Conservation (phyloP, 1,284 basidiomycete genomes). For the Anthracocystis walkeri region DNA sequence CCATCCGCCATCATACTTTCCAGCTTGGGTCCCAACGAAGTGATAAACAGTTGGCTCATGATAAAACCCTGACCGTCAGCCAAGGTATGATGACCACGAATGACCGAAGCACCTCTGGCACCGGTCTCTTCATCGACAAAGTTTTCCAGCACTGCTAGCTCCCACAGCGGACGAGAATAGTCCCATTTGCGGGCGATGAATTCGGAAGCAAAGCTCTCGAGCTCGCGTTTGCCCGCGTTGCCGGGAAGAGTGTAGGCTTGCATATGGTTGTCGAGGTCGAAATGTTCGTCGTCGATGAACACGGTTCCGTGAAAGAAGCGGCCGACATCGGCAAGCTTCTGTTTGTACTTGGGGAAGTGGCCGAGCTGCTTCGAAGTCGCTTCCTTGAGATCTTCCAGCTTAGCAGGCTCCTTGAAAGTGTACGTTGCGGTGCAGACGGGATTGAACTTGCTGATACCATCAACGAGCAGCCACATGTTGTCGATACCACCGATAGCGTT, state of each 20-base stretch:
- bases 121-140: conserved; percentile 50
- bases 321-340: conserved; percentile 52
- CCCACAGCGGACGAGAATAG: conserved; percentile 62
- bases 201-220: conserved; percentile 56
- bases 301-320: conserved; percentile 57
- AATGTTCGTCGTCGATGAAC: conserved; percentile 56
- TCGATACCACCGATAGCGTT: conserved; percentile 55
- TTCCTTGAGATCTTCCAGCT: conserved; percentile 35
- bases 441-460: conserved; percentile 56
- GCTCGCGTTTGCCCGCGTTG: conserved; percentile 55
- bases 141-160: conserved; percentile 54
- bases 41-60: conserved; percentile 60
- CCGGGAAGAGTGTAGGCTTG: conserved; percentile 38
- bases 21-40: conserved; percentile 62
- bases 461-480: conserved; percentile 60
- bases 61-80: conserved; percentile 67
- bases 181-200: conserved; percentile 64
- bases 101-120: conserved; percentile 55
- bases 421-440: conserved; percentile 64
- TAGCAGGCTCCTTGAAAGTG: conserved; percentile 48
- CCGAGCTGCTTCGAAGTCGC: conserved; percentile 44
- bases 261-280: conserved; percentile 48
- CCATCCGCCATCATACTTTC: conserved; percentile 59
- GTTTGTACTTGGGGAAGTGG: conserved; percentile 62
- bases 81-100: conserved; percentile 63